phyloP scores from a whole-genome alignment of 495 filamentous ascomycete genomes.

The Penicillium steckii region DNA sequence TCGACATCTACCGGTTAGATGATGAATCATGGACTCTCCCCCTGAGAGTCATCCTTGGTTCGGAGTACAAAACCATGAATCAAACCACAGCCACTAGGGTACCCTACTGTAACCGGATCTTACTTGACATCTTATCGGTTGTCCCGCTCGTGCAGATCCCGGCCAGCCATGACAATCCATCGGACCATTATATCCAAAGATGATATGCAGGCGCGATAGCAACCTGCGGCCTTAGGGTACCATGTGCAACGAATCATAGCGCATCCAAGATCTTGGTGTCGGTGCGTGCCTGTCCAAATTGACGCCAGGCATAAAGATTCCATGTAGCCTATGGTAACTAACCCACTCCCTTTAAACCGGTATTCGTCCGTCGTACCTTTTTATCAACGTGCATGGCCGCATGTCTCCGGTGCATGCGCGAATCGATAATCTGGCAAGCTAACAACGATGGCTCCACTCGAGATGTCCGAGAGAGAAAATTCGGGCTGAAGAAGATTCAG shows the following conservation, averaged over 20 bases:
- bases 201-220: background rate
- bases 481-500: background rate
- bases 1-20: background rate
- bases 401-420: background rate
- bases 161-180: background rate
- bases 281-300: background rate
- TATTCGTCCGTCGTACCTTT: no score
- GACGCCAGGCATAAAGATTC: background rate
- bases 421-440: conserved; percentile 1
- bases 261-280: background rate
- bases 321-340: no score
- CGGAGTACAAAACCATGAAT: background rate
- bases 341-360: background rate
- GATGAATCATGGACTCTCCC: background rate
- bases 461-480: background rate
- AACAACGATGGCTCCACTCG: conserved; percentile 1
- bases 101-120: background rate
- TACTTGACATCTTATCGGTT: background rate
- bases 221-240: background rate
- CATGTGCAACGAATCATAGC: background rate
- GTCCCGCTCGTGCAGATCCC: background rate
- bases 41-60: no score
- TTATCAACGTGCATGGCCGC: conserved; percentile 6
- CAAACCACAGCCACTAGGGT: background rate
- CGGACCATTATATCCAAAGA: background rate